A percentile compares a stretch with the other conserved stretches of the same genome.
Evolutionary conservation across 306 rosid species (phyloP).

Genomic region (Cajanus cajan): DNA sequence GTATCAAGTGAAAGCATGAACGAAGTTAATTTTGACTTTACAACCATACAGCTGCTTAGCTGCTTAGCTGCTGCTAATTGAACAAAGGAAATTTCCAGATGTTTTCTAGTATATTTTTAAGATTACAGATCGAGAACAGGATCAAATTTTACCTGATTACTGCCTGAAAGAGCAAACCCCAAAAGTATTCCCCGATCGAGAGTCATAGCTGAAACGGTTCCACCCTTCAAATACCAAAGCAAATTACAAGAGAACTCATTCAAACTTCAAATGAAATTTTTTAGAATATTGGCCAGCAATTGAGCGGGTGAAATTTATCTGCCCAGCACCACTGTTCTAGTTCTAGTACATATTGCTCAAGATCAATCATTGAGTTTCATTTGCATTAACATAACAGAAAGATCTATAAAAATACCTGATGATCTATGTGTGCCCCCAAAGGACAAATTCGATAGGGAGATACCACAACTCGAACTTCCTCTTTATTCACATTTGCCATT

Average conservation of each 20-base stretch:
- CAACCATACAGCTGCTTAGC: background rate
- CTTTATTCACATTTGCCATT: conserved; percentile 54
- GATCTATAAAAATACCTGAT: conserved; percentile 61
- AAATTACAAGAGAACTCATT: background rate
- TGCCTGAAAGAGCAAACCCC: conserved; percentile 80
- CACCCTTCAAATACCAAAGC: conserved; percentile 60
- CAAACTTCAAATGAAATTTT: conserved; percentile 5
- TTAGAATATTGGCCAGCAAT: background rate
- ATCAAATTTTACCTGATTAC: conserved; percentile 48
- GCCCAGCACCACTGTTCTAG: background rate
- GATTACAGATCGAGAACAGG: background rate
- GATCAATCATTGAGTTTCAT: conserved; percentile 6
- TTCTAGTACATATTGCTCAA: background rate
- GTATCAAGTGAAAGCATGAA: background rate
- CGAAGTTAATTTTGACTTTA: background rate
- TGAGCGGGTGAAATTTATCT: conserved; percentile 5
- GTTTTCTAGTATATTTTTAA: background rate
- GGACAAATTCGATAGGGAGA: conserved; percentile 98
- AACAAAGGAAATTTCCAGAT: conserved; percentile 18
- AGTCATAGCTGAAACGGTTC: conserved; percentile 86
- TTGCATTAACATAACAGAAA: conserved; percentile 17
- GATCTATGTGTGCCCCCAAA: conserved; percentile 95
- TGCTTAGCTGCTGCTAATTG: conserved; percentile 6
- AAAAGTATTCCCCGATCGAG: conserved; percentile 81
- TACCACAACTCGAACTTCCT: conserved; percentile 66